These are phyloP conservation scores for Lactarius akahatsu DNA, from an alignment of 768 basidiomycete species.

Conservation along the genomic window DNA sequence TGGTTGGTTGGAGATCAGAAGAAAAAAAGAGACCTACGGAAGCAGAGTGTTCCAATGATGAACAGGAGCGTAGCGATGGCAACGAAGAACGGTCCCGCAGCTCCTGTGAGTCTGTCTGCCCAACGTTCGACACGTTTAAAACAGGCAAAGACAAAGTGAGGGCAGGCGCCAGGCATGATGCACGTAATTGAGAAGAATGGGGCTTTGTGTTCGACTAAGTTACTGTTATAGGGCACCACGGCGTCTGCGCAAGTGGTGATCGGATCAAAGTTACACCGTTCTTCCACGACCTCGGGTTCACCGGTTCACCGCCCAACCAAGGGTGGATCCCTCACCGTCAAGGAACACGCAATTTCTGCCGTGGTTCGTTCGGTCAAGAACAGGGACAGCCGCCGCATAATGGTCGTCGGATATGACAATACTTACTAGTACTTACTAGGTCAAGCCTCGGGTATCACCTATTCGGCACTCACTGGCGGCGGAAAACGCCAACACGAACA, in stretches of 20 bases:
- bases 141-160: conserved; percentile 50
- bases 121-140: conserved; percentile 66
- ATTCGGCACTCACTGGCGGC: not conserved
- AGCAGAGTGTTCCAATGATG: conserved; percentile 63
- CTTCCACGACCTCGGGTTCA: not conserved
- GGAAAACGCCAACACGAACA: not conserved
- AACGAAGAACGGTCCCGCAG: conserved; percentile 90
- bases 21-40: conserved; percentile 57
- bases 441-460: not conserved
- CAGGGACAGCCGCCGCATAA: not conserved
- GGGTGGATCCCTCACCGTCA: not conserved
- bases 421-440: conserved; percentile 2
- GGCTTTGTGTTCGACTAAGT: not conserved
- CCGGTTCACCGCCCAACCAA: too few species aligned
- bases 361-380: conserved; percentile 1
- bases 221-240: not conserved
- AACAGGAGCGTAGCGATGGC: conserved; percentile 75
- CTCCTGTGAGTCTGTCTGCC: conserved; percentile 81
- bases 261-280: not conserved
- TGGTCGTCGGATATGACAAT: not conserved
- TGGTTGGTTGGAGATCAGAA: not conserved
- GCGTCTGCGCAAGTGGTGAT: not conserved
- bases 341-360: not conserved
- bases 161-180: conserved; percentile 20
- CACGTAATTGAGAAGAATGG: not conserved